phyloP scores from a whole-genome alignment of 2,329 filamentous ascomycete genomes.

The Penicillium brasilianum region DNA sequence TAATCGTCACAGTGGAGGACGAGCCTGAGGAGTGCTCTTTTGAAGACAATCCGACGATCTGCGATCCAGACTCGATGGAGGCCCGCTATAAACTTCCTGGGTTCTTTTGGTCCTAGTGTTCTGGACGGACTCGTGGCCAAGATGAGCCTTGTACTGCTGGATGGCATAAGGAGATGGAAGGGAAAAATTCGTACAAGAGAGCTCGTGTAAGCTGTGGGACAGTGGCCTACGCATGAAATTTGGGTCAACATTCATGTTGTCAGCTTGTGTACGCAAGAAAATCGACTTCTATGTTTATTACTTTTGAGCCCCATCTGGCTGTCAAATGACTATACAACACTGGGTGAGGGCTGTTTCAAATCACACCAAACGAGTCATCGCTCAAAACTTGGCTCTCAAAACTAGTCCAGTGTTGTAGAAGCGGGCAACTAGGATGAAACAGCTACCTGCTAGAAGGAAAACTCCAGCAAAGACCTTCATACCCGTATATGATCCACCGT shows the following conservation, averaged over 20 bases:
- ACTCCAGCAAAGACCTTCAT: constrained; percentile 70
- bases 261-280: not conserved
- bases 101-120: not conserved
- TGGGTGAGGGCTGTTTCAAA: too few species aligned
- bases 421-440: constrained; percentile 3
- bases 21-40: not conserved
- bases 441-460: constrained; percentile 49
- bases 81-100: not conserved
- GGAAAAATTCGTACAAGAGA: not conserved
- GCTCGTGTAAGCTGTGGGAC: not conserved
- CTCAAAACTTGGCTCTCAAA: constrained; percentile 17
- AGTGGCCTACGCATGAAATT: not conserved
- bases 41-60: not conserved
- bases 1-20: not conserved
- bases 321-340: too few species aligned
- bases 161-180: not conserved
- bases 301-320: too few species aligned
- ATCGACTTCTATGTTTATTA: not conserved
- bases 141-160: not conserved
- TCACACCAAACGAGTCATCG: not conserved
- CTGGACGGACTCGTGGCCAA: not conserved
- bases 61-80: not conserved
- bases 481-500: constrained; percentile 60
- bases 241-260: not conserved
- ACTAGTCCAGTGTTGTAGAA: constrained; percentile 8